phyloP scores from a whole-genome alignment of 192 early-diverging fungal species.

The Neocallimastix lanati region DNA sequence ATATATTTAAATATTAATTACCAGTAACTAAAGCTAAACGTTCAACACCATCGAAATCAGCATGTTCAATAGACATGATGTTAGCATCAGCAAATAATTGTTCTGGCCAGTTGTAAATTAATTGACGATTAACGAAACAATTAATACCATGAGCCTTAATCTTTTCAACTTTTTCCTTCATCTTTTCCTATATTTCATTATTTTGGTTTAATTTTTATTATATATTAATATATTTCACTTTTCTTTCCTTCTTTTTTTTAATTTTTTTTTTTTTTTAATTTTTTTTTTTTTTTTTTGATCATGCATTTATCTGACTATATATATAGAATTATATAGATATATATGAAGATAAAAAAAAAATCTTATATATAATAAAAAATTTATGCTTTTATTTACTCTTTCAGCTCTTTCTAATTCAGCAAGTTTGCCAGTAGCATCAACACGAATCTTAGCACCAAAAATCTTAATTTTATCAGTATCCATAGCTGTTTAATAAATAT shows the following conservation, averaged over 20 bases:
- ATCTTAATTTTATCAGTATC: slow-evolving; percentile 99
- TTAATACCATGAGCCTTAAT: slow-evolving; percentile 95
- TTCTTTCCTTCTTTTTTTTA: too few species aligned
- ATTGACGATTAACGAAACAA: slow-evolving; percentile 98
- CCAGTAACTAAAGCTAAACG: slow-evolving; percentile 86
- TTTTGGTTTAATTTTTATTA: too few species aligned
- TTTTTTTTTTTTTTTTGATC: too few species aligned
- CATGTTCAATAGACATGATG: slow-evolving; percentile 94
- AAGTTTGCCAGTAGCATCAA: slow-evolving; percentile 89
- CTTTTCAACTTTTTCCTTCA: slow-evolving; percentile 96
- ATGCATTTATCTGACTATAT: too few species aligned
- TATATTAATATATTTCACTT: too few species aligned
- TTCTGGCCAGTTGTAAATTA: slow-evolving; percentile 99
- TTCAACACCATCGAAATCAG: slow-evolving; percentile 97
- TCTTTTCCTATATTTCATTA: slow-evolving; percentile 71
- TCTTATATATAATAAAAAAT: too few species aligned
- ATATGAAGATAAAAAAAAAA: too few species aligned
- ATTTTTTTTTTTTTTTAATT: too few species aligned
- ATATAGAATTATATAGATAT: too few species aligned
- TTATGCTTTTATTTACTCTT: slow-evolving; percentile 21
- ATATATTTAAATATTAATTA: not conserved
- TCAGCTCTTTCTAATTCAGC: slow-evolving; percentile 97
- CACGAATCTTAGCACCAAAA: slow-evolving; percentile 91
- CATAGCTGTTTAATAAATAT: slow-evolving; percentile 50
- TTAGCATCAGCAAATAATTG: slow-evolving; percentile 95